Percentiles rank a stretch among this genome's conserved stretches.
Evolutionary conservation across 208 protist genomes (phyloP).

Genomic region (Trypanosomatidae sp.): DNA sequence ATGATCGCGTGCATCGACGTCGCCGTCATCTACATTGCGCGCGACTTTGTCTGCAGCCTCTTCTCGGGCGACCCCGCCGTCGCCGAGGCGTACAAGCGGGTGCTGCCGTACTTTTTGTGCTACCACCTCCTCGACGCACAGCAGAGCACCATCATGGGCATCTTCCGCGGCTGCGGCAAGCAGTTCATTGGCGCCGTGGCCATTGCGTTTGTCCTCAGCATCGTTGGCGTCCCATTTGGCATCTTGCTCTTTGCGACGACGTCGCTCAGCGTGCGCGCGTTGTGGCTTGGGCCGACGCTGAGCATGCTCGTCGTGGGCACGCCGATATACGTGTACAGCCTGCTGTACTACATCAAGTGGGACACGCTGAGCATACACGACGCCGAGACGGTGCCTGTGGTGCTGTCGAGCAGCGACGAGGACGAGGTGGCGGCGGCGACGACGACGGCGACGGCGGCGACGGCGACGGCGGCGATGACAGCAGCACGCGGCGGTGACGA

Average conservation of each 20-base stretch:
- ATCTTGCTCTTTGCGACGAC: slow-evolving; percentile 43
- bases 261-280: slow-evolving; percentile 30
- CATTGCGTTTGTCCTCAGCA: slow-evolving; percentile 49
- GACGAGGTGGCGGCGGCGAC: slow-evolving; percentile 1
- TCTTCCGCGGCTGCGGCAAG: slow-evolving; percentile 55
- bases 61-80: slow-evolving; percentile 32
- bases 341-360: slow-evolving; percentile 55
- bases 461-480: neutral
- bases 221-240: slow-evolving; percentile 60
- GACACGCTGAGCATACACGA: slow-evolving; percentile 11
- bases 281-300: slow-evolving; percentile 56
- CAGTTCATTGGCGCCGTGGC: slow-evolving; percentile 41
- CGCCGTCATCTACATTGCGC: slow-evolving; percentile 15
- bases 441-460: neutral
- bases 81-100: slow-evolving; percentile 10
- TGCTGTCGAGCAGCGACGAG: too few species aligned
- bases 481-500: too few species aligned
- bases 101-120: slow-evolving; percentile 24
- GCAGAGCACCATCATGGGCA: slow-evolving; percentile 74
- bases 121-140: slow-evolving; percentile 63
- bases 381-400: too few species aligned
- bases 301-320: slow-evolving; percentile 43
- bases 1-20: slow-evolving; percentile 26
- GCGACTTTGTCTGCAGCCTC: slow-evolving; percentile 2
- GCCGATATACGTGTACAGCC: slow-evolving; percentile 46